These are phyloP conservation scores for Agaricus subrufescens DNA, from an alignment of 768 basidiomycete species.

Conservation along the genomic window DNA sequence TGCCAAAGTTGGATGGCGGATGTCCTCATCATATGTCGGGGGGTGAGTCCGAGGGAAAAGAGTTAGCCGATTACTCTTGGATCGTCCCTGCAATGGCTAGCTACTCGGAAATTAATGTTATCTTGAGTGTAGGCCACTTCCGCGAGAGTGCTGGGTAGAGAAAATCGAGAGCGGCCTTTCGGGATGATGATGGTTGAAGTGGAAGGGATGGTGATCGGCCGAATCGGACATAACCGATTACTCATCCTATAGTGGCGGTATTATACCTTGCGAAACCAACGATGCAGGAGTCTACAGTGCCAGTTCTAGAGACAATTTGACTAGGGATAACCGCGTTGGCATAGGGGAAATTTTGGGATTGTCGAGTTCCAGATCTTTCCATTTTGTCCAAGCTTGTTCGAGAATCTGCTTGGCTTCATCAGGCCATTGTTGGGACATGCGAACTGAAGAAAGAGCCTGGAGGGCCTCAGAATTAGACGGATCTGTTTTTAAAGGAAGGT, in stretches of 20 bases:
- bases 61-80: no score
- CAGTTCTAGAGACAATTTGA: conserved; percentile 82
- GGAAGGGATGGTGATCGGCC: no score
- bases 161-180: no score
- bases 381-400: conserved; percentile 60
- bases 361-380: conserved; percentile 74
- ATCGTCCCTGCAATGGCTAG: no score
- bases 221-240: no score
- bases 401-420: conserved; percentile 75
- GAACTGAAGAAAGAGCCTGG: conserved; percentile 77
- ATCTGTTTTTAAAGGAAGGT: conserved; percentile 65
- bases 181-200: no score
- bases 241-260: conserved; percentile 30
- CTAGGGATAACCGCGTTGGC: conserved; percentile 64
- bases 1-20: no score
- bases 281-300: conserved; percentile 67
- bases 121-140: no score
- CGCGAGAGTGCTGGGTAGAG: no score
- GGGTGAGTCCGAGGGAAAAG: no score
- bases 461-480: conserved; percentile 76
- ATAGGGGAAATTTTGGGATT: conserved; percentile 67
- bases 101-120: no score
- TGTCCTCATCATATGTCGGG: no score
- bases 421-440: conserved; percentile 81
- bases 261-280: conserved; percentile 70